A percentile compares a stretch with the other conserved stretches of the same genome.
Evolutionary conservation across 2,329 filamentous ascomycete genomes (phyloP).

Genomic region (Xylariaceae sp.): DNA sequence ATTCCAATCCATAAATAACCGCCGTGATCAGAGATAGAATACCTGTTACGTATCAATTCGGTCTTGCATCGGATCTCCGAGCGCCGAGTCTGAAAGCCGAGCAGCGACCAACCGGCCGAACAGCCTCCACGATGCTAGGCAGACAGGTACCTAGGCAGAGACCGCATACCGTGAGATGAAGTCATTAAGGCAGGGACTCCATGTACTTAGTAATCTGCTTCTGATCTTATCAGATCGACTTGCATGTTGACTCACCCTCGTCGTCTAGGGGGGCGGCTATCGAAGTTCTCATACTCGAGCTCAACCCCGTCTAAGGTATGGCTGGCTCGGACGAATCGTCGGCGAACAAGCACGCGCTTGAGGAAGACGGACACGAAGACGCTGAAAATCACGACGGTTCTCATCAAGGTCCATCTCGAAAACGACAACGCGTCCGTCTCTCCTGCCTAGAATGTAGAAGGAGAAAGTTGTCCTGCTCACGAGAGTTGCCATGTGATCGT

Average conservation of each 20-base stretch:
- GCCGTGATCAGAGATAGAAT: background rate
- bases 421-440: slow-evolving; percentile 58
- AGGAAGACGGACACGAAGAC: slow-evolving; percentile 19
- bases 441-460: slow-evolving; percentile 61
- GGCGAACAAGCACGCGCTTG: slow-evolving; percentile 11
- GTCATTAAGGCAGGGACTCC: background rate
- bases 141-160: too few species aligned
- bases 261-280: too few species aligned
- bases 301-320: slow-evolving; percentile 1
- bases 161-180: background rate
- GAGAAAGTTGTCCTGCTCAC: slow-evolving; percentile 60
- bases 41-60: background rate
- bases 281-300: too few species aligned
- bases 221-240: slow-evolving; percentile 18
- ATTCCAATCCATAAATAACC: background rate
- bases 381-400: slow-evolving; percentile 29
- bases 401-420: slow-evolving; percentile 43
- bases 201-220: background rate
- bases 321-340: slow-evolving; percentile 6
- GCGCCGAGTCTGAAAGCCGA: slow-evolving; percentile 15
- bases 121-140: background rate
- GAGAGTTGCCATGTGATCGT: slow-evolving; percentile 60
- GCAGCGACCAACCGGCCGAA: background rate
- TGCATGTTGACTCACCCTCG: slow-evolving; percentile 3
- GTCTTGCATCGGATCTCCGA: slow-evolving; percentile 10